A percentile compares a stretch with the other conserved stretches of the same genome.
Conservation (phyloP, 305 asterid genomes). For the Rubia balearica region DNA sequence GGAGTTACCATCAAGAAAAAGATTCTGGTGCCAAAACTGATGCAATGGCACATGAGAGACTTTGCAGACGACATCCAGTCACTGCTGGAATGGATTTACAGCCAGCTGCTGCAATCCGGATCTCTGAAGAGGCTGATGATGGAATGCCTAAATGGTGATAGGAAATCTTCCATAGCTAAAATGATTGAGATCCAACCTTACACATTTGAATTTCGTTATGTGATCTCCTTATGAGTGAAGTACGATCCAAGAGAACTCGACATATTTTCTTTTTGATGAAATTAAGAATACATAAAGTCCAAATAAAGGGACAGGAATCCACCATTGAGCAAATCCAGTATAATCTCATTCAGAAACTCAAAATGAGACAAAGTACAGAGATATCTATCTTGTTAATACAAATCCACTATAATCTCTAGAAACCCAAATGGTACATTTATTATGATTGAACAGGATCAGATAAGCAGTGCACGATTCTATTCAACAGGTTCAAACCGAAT, state of each 20-base stretch:
- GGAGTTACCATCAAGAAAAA: slow-evolving; percentile 71
- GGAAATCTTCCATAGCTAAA: slow-evolving; percentile 43
- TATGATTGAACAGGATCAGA: slow-evolving; percentile 45
- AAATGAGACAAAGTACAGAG: background rate
- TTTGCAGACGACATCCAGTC: slow-evolving; percentile 84
- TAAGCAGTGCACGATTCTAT: slow-evolving; percentile 70
- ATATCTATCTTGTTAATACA: background rate
- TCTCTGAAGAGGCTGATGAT: slow-evolving; percentile 62
- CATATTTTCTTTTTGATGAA: slow-evolving; percentile 1
- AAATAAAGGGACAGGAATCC: background rate
- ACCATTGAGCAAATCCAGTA: background rate
- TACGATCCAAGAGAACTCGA: background rate
- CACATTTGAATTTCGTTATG: slow-evolving; percentile 62
- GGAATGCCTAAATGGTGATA: slow-evolving; percentile 62
- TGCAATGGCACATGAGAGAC: slow-evolving; percentile 81
- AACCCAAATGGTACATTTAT: background rate
- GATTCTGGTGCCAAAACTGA: slow-evolving; percentile 64
- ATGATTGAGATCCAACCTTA: slow-evolving; percentile 65
- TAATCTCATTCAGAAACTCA: background rate
- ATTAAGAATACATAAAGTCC: background rate
- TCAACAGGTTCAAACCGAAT: slow-evolving; percentile 80
- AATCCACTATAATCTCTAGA: background rate
- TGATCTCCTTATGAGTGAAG: slow-evolving; percentile 32
- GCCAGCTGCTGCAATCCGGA: slow-evolving; percentile 60
- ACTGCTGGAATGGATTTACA: slow-evolving; percentile 85